Evolutionary conservation across 2,329 filamentous ascomycete genomes (phyloP), one percentile per base, ranked within the genome.

Genomic region (Fusarium xylarioides): DNA sequence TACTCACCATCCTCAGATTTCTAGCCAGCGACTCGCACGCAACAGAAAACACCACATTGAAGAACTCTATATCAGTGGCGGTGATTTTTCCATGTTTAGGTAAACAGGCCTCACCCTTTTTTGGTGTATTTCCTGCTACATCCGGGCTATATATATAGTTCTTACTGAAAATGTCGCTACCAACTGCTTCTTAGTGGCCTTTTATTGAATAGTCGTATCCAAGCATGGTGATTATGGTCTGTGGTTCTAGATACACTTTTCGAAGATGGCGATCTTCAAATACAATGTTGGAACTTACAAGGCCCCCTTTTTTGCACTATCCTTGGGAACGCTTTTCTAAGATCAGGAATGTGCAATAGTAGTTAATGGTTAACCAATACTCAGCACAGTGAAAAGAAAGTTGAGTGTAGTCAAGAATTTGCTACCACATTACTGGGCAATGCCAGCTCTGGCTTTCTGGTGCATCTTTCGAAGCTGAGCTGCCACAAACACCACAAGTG

Each of bases 401-500:
- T 32, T n/a, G 9, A 21, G 18, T 28, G 26, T 21, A 16, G 38
- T 32, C 23, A 30, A 18, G 11, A 10, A 37, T 7, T 34, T 23
- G 26, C 32, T 9, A 8, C 21, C 19, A 21, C 49, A 32, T 74
- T 47, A 76, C 57, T 76, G 66, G 18, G 73, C 66, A 42, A 58
- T 66, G 11, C 67, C 40, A 23, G 80, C 47, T 78, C 79, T 78
- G 73, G 55, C 64, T 61, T 78, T 78, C n/a, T 63, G 59, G 12
- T 63, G 81, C 67, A 83, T 79, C 38, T 76, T 76, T 60, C 81
- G 81, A 11, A 81, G 78, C 75, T 84, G 80, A 11, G 84, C 60
- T 19, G 77, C 83, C 2, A 97, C 93, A 80, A 89, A 97, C 0
- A 79, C 81, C 16, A 95, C 91, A 12, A 97, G 83, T 11, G 83